A percentile compares a stretch with the other conserved stretches of the same genome.
Evolutionary conservation across 1,284 basidiomycete species (phyloP).

Genomic region (Coniferiporia weirii): DNA sequence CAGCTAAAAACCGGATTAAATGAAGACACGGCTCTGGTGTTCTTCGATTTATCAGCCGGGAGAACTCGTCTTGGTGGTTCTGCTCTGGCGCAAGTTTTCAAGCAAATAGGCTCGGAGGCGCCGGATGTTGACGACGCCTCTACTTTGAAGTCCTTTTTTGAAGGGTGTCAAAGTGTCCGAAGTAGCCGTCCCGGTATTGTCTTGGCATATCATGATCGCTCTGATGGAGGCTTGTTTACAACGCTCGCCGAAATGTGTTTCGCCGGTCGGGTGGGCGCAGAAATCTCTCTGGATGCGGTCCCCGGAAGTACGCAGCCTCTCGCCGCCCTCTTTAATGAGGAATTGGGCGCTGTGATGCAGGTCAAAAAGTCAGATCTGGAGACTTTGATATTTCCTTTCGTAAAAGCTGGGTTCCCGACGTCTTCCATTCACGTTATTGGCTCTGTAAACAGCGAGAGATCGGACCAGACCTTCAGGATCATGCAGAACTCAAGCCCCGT

Average conservation of each 20-base stretch:
- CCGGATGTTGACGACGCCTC: conserved; percentile 85
- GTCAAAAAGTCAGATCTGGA: conserved; percentile 61
- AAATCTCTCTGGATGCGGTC: conserved; percentile 63
- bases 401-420: conserved; percentile 66
- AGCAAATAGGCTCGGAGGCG: conserved; percentile 81
- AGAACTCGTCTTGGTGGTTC: conserved; percentile 91
- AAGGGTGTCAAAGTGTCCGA: conserved; percentile 68
- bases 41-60: conserved; percentile 86
- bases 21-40: conserved; percentile 72
- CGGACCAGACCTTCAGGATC: conserved; percentile 63
- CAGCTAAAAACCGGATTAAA: conserved; percentile 66
- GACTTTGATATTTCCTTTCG: conserved; percentile 59
- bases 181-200: conserved; percentile 57
- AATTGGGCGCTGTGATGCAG: conserved; percentile 92
- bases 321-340: conserved; percentile 89
- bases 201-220: conserved; percentile 96
- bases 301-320: conserved; percentile 47
- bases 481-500: conserved; percentile 49
- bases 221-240: conserved; percentile 93
- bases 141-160: conserved; percentile 79
- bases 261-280: conserved; percentile 80
- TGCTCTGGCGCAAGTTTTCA: conserved; percentile 92
- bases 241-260: conserved; percentile 96
- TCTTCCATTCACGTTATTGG: conserved; percentile 75
- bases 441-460: conserved; percentile 40